phyloP scores from a whole-genome alignment of 306 rosid genomes.

The Cicer bijugum region DNA sequence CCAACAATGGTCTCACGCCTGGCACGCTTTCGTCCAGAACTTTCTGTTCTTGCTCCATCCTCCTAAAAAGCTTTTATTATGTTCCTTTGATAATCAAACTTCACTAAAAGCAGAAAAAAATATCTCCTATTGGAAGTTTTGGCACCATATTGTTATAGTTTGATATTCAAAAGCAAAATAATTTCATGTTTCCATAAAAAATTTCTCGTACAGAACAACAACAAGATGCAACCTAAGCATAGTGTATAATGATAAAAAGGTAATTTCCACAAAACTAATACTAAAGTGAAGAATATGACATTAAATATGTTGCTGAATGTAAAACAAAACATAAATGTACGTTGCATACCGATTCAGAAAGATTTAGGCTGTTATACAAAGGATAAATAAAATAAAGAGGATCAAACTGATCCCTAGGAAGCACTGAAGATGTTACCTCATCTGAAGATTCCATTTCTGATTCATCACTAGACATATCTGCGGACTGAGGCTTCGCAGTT shows the following conservation, averaged over 20 bases:
- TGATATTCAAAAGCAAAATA: slow-evolving; percentile 6
- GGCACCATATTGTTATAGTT: slow-evolving; percentile 6
- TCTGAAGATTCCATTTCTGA: slow-evolving; percentile 98
- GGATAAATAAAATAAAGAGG: slow-evolving; percentile 19
- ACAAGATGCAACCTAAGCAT: slow-evolving; percentile 19
- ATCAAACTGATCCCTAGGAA: slow-evolving; percentile 32
- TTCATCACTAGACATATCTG: slow-evolving; percentile 73
- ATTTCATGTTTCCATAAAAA: slow-evolving; percentile 12
- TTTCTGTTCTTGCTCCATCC: slow-evolving; percentile 50
- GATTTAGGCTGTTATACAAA: slow-evolving; percentile 23
- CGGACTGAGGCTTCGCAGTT: slow-evolving; percentile 48
- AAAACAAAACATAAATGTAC: slow-evolving; percentile 17
- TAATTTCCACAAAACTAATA: slow-evolving; percentile 17
- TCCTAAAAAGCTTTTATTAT: slow-evolving; percentile 57
- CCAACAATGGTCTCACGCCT: slow-evolving; percentile 77
- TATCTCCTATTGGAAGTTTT: slow-evolving; percentile 19
- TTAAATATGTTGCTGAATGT: slow-evolving; percentile 5
- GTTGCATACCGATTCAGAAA: slow-evolving; percentile 29
- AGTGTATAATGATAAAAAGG: not conserved
- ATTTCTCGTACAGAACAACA: slow-evolving; percentile 5
- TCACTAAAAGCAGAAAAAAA: slow-evolving; percentile 3
- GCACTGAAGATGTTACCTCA: slow-evolving; percentile 63
- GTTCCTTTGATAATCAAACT: not conserved
- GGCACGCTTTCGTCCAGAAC: slow-evolving; percentile 61
- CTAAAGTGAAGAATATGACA: slow-evolving; percentile 7